Evolutionary conservation across 2,329 filamentous ascomycete species (phyloP), one percentile per base, ranked within the genome.

Genomic region (Neopestalotiopsis sp.): DNA sequence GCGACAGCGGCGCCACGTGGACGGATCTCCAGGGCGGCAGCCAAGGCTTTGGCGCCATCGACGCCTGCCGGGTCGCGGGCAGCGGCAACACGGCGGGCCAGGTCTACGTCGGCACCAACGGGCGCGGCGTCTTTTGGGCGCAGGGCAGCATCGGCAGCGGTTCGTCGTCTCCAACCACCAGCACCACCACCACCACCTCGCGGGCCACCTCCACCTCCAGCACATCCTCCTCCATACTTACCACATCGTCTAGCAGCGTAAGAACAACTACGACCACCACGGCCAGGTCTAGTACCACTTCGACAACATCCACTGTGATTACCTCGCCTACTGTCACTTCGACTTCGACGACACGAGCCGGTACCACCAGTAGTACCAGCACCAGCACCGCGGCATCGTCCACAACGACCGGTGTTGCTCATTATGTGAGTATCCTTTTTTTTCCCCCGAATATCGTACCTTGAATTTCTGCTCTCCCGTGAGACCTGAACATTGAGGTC

Each of bases 101-200:
- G 66, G 83, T 87, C 0, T 87, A 85, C 61, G 84, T 86, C 17
- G 85, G 85, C 0, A 86, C 85, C 2, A 86, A 86, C 67, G 85
- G 85, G 0, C 80, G 84, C 1, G 84, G 85, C 14, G 83, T 84
- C 5, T 79, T 86, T 67, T 81, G 78, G 68, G 81, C 77, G 3
- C 71, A 72, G 40, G 75, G 74, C 13, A 70, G 70, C 20, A 45
- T 76, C 40, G 68, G 68, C 30, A 73, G 69, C 6, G 68, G 68
- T 17, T 73, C 72, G 1, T 74, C 34, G 24, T 28, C 24, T 28
- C 24, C 24, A 28, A 28, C 75, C 1, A 67, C 67, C 28, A 70
- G 56, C n/a, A 45, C 66, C 24, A 70, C 65, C n/a, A 45, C 66
- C 45, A 40, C 56, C 45, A 63, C n/a, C 7, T 42, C 20, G 61